Evolutionary conservation across 495 filamentous ascomycete genomes (phyloP), one percentile per base, ranked within the genome.

Genomic region (Aspergillus olivimuriae): DNA sequence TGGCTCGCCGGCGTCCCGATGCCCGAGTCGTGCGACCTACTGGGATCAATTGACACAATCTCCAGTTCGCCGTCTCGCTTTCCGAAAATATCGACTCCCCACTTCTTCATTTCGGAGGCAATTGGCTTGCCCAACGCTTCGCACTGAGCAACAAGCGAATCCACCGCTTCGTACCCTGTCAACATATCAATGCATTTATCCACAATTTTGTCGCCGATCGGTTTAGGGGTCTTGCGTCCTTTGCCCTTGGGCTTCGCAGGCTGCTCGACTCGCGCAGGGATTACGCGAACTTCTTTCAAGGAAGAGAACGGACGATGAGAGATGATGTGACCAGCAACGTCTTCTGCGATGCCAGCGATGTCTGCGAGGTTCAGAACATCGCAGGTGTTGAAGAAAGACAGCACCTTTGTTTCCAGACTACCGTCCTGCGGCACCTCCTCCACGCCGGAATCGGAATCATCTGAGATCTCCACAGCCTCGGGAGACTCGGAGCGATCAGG

Each of bases 331-430:
- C 78, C 65, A 0, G 87, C 84, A 40, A 75, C 69, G 10, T 80
- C 78, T 44, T 84, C 78, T 2, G 82, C 81, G 15, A 83, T 77
- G 34, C 74, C 75, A 10, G 87, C 82, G 33, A 94, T 82, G 53
- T 94, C 89, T 2, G 81, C 76, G 14, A 98, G 74, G 35, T 87
- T 82, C 19, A 81, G 71, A 12, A 70, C 63, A 2, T 76, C 73
- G 62, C 87, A 92, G 1, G 72, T 81, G 56, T 98, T 97, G 63
- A 98, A 79, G 58, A 87, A 94, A 0, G 78, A 72, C 14, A 97
- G 66, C 1, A 95, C 78, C 37, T 76, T 77, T 4, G 42, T 44
- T 17, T 84, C 77, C 28, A 80, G 45, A 12, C 66, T 63, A 33
- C 65, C 68, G 39, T 65, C 56, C 11, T 48, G 61, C 9, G 60